Base-by-base conservation (phyloP, 2,329 filamentous ascomycete species). In the Aschersonia sp. region DNA sequence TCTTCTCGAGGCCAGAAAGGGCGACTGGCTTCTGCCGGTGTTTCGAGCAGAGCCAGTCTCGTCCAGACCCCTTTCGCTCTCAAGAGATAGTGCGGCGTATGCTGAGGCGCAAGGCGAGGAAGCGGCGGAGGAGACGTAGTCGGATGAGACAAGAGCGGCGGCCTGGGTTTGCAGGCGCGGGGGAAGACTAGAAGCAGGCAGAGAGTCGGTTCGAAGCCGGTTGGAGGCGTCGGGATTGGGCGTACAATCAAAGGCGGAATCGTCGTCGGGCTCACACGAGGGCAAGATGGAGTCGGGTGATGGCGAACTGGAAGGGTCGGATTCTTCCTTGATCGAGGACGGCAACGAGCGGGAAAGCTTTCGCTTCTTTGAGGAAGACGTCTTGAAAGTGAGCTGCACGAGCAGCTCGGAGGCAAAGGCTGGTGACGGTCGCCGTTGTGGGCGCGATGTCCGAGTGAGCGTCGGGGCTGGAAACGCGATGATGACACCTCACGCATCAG, bases 341-440 rank as follows among this genome's bases (percentile, higher is more conserved):
- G 14, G 48, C 37, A 43, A 41, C 32, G 52, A 68, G 56, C 69
- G 72, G 59, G 66, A 70, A 59, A 82, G 74, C 74, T 77, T 82
- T 72, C 78, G 74, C 78, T 82, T 83, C 77, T 82, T 83, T 74
- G 69, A 72, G 70, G 77, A 81, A 78, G 78, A 81, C 79, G 79
- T 83, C 66, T 74, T 83, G 79, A 75, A 71, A 64, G 72, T 67
- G 79, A 82, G 79, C 79, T 81, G 77, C 78, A 63, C 63, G 56
- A 58, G 76, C 76, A 79, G 76, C 76, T 79, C 76, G 65, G 58
- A 59, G 54, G 45, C 43, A 41, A 47, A 50, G 37, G 48, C 43
- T 30, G 46, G 44, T 43, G 48, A 46, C 46, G 46, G 35, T 35
- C 48, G 40, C 40, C 40, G 40, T 41, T 2, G 40, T 12, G 14